Base-by-base conservation (phyloP, 345 rosid species). In the Lepidium sativum region DNA sequence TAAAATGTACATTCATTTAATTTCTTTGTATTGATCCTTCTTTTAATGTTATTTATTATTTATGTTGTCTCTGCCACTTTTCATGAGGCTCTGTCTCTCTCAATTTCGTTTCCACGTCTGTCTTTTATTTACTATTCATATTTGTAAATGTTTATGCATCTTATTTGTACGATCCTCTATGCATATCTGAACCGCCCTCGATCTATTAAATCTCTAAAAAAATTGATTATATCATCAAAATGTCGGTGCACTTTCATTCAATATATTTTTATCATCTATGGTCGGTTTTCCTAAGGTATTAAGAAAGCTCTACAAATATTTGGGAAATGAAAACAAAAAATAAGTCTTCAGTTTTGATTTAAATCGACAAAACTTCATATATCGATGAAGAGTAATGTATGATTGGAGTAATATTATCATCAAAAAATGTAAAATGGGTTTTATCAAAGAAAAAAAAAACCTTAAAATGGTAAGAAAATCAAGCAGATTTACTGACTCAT, bases 51-150 rank as follows among this genome's bases (percentile, higher is more conserved):
- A 34, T 65, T 65, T 65, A 65, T 57, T 65, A 65, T 49, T 65
- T 57, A 65, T 71, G 37, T 5, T 65, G 56, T 65, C 67, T 65
- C 71, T 72, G 60, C 70, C 70, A 71, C 48, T 63, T 71, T 64
- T 64, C 75, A 57, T 57, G 65, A 64, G 65, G 23, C 65, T 58
- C 47, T 71, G 65, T 71, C 60, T 64, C 70, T 11, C 39, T 39
- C 75, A 71, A 27, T 58, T 42, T 42, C 66, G 51, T 13, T 34
- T 58, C 57, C 71, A 65, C 65, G 70, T 65, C 31, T 6, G 1
- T 27, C 6, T 27, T 25, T 25, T 23, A 43, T 34, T 65, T 49
- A 57, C 69, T 31, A 71, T 53, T 9, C 54, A 48, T 35, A 12
- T 68, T 68, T 50, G 58, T 9, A 58, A 13, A 16, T 57, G 31